Evolutionary conservation across 768 basidiomycete species (phyloP), one percentile per base, ranked within the genome.

Genomic region (Psilocybe azurescens): DNA sequence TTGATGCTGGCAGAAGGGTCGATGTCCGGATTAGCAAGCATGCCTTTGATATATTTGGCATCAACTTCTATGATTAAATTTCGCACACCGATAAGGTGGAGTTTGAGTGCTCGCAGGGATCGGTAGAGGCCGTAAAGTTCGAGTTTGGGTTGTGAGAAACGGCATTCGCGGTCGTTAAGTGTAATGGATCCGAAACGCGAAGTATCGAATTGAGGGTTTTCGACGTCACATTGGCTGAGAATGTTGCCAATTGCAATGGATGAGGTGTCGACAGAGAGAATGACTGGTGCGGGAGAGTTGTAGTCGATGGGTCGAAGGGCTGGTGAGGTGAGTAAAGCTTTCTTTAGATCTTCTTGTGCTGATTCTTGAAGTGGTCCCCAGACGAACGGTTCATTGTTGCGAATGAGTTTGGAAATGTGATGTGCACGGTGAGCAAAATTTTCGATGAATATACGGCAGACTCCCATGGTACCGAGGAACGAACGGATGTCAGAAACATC

Each of bases 401-500:
- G 10, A 18, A 29, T 46, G 3, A 57, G 24, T 29, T 57, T 47
- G 7, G 46, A 14, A 5, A 57, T 20, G 10, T 6, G 28, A n/a
- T 57, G 41, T 16, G 56, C 56, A n/a, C 46, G 46, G 2, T 48
- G 41, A 2, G 56, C 56, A 14, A 47, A 57, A 8, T 57, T 47
- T 14, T 29, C 7, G 5, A 57, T 57, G 29, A 57, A 57, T 4
- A 14, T 6, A 11, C 56, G 24, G 10, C 41, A 47, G 32, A 47
- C 46, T 16, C 75, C 72, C 9, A 70, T 63, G 1, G 72, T 70
- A 1, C 75, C 74, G 0, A 77, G 59, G 52, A 77, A 77, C 1
- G 60, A 62, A 5, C 71, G 60, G 2, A 72, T 68, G 39, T 76
- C 72, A 0, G 63, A 61, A 2, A 65, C 39, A 29, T 62, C 62